Conservation (phyloP, 371 early-diverging fungal species). For the Circinella umbellata region DNA sequence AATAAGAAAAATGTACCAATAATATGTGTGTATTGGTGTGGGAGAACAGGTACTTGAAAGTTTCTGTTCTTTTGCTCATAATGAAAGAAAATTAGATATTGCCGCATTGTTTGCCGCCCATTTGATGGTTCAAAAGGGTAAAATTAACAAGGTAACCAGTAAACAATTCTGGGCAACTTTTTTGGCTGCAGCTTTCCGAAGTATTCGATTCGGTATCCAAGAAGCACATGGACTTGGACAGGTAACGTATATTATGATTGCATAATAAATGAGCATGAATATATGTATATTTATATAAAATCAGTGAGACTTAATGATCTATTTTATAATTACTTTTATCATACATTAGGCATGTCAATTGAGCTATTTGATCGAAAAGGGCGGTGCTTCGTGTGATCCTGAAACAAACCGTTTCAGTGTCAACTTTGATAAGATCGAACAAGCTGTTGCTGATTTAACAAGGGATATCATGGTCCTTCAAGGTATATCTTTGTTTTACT, state of each 20-base stretch:
- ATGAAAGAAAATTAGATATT: conserved; percentile 55
- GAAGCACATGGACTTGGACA: conserved; percentile 85
- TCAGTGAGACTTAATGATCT: too few relatives aligned
- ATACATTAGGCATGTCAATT: conserved; percentile 54
- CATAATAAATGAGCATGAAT: neutral
- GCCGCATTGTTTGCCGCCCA: conserved; percentile 78
- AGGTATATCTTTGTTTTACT: conserved; percentile 26
- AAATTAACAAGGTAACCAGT: conserved; percentile 63
- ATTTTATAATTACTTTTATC: neutral
- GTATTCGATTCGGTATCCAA: conserved; percentile 80
- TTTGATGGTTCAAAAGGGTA: conserved; percentile 66
- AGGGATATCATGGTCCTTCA: conserved; percentile 76
- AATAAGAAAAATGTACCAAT: too few relatives aligned
- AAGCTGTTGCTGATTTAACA: conserved; percentile 71
- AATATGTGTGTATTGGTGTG: conserved; percentile 7
- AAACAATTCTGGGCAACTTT: conserved; percentile 79
- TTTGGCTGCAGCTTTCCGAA: conserved; percentile 80
- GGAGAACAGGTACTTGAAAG: conserved; percentile 61
- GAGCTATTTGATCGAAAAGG: conserved; percentile 73
- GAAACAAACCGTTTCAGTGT: conserved; percentile 61
- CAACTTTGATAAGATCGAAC: conserved; percentile 66
- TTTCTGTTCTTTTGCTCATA: conserved; percentile 6
- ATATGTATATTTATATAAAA: neutral
- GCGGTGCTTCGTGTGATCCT: conserved; percentile 63
- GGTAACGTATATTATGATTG: conserved; percentile 33